Conservation (phyloP, 108 stramenopile genomes). For the Schizochytrium sp. region DNA sequence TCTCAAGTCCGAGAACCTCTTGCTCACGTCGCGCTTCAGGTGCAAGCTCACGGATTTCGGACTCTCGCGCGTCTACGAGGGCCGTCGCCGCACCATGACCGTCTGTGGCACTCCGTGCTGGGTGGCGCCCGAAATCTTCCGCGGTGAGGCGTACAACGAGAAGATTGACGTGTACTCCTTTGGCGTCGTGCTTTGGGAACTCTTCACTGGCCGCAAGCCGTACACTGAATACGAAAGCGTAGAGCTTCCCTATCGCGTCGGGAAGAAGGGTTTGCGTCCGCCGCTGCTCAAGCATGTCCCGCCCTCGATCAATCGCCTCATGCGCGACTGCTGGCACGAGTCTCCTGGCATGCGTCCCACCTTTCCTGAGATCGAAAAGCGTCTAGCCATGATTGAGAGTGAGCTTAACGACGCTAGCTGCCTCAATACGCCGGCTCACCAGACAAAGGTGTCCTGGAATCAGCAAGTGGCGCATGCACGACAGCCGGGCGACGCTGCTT, state of each 20-base stretch:
- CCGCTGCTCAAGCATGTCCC: background rate
- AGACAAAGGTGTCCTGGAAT: constrained; percentile 1
- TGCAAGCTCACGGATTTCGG: constrained; percentile 32
- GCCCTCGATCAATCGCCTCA: background rate
- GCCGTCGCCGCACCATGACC: background rate
- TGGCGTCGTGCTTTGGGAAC: constrained; percentile 29
- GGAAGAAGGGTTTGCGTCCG: constrained; percentile 20
- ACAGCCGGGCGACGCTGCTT: too few relatives aligned
- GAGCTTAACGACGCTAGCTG: background rate
- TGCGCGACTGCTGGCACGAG: constrained; percentile 27
- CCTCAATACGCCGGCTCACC: constrained; percentile 7
- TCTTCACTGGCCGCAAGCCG: background rate
- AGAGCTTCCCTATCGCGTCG: constrained; percentile 4
- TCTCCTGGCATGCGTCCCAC: constrained; percentile 14
- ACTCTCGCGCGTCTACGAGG: constrained; percentile 30
- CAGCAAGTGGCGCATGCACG: background rate
- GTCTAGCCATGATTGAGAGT: background rate
- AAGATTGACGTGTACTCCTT: constrained; percentile 31
- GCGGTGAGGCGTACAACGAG: constrained; percentile 23
- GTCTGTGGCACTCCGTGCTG: constrained; percentile 27
- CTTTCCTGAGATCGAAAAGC: constrained; percentile 13
- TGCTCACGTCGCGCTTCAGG: constrained; percentile 16
- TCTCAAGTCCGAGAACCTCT: constrained; percentile 22
- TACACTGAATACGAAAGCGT: background rate
- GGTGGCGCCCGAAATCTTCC: constrained; percentile 28